Conservation (phyloP, 2,329 filamentous ascomycete genomes). For the Alternaria incomplexa region DNA sequence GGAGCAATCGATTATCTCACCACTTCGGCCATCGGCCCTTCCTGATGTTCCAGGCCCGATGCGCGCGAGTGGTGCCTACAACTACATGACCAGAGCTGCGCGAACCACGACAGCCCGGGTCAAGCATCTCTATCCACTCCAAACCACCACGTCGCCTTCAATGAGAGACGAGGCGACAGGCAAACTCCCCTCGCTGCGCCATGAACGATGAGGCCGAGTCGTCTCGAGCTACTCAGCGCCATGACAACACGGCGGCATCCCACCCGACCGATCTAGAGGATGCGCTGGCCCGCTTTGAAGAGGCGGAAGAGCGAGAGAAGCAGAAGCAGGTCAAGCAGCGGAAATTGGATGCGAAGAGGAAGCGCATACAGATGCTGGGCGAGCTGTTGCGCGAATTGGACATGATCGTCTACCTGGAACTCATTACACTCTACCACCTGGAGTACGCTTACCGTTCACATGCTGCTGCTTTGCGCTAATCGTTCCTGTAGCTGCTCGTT, state of each 20-base stretch:
- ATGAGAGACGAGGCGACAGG: constrained; percentile 29
- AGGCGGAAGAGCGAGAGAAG: constrained; percentile 26
- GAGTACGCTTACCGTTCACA: constrained; percentile 56
- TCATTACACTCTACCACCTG: constrained; percentile 67
- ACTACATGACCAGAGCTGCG: constrained; percentile 17
- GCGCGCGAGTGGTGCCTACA: constrained; percentile 20
- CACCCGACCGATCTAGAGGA: constrained; percentile 22
- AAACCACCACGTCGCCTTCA: constrained; percentile 24
- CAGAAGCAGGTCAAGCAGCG: constrained; percentile 32
- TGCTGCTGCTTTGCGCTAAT: neutral
- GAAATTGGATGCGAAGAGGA: constrained; percentile 43
- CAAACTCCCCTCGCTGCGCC: constrained; percentile 29
- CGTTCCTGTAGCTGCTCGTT: constrained; percentile 60
- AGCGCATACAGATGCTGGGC: constrained; percentile 54
- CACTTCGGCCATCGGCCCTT: constrained; percentile 39
- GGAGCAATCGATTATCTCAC: constrained; percentile 46
- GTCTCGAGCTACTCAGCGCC: constrained; percentile 37
- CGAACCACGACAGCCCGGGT: constrained; percentile 17
- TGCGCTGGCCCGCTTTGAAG: constrained; percentile 18
- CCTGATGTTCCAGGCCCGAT: constrained; percentile 41
- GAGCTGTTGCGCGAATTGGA: constrained; percentile 64
- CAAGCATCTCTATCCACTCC: constrained; percentile 5
- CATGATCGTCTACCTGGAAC: constrained; percentile 65
- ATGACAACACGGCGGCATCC: constrained; percentile 18
- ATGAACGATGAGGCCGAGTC: constrained; percentile 50